Percentiles rank a stretch among this genome's conserved stretches.
Conservation (phyloP, 2,329 filamentous ascomycete genomes). For the Botrytis elliptica region DNA sequence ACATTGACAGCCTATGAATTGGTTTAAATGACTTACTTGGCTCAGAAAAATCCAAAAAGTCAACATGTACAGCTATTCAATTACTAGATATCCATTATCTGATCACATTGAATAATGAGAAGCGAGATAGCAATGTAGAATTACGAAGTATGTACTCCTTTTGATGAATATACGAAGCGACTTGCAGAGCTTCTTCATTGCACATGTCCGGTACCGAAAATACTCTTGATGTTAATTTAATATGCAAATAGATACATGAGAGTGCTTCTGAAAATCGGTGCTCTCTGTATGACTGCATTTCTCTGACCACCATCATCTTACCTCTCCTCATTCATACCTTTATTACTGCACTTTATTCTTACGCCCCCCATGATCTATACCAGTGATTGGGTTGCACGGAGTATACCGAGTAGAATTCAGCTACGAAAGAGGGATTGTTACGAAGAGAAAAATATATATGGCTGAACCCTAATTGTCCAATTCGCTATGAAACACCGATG, state of each 20-base stretch:
- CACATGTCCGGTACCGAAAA: background rate
- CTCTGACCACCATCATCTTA: slow-evolving; percentile 16
- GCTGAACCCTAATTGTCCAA: slow-evolving; percentile 7
- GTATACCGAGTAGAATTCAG: slow-evolving; percentile 14
- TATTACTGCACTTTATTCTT: background rate
- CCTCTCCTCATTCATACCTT: background rate
- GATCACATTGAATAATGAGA: background rate
- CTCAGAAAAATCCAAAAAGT: background rate
- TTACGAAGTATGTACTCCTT: background rate
- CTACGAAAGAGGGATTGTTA: background rate
- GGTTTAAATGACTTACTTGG: background rate
- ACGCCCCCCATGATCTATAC: background rate
- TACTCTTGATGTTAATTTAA: background rate
- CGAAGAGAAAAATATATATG: background rate
- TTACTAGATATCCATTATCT: background rate
- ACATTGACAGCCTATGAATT: slow-evolving; percentile 1
- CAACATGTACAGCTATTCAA: background rate
- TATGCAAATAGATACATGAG: background rate
- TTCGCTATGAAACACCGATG: slow-evolving; percentile 13
- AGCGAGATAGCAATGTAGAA: background rate
- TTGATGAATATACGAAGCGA: background rate
- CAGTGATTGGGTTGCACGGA: background rate
- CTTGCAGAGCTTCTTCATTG: background rate
- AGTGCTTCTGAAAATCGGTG: background rate
- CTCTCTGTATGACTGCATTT: slow-evolving; percentile 13